Conservation (phyloP, 192 early-diverging fungal species). For the Radiomyces spectabilis region DNA sequence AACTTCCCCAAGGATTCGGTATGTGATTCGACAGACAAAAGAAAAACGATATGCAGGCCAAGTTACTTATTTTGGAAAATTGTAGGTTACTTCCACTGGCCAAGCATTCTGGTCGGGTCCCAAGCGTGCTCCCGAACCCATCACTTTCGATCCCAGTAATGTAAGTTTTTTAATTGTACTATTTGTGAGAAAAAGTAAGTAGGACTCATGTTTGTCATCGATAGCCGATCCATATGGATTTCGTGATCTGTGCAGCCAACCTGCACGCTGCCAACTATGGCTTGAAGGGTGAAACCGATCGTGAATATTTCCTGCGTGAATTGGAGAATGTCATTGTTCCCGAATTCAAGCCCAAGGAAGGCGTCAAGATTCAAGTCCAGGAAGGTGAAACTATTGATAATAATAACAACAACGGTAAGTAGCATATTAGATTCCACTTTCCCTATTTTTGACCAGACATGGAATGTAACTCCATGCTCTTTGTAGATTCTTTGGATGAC, state of each 20-base stretch:
- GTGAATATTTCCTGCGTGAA: constrained; percentile 55
- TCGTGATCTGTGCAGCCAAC: constrained; percentile 86
- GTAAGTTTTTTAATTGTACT: constrained; percentile 25
- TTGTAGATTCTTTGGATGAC: constrained; percentile 41
- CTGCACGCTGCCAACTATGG: constrained; percentile 96
- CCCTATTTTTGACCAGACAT: no score
- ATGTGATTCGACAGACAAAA: no score
- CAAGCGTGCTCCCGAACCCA: constrained; percentile 84
- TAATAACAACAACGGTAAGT: constrained; percentile 21
- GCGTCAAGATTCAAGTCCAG: constrained; percentile 94
- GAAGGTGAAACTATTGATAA: constrained; percentile 68
- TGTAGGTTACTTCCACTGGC: constrained; percentile 72
- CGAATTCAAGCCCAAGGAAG: constrained; percentile 78
- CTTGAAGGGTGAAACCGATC: constrained; percentile 73
- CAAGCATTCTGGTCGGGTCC: constrained; percentile 95
- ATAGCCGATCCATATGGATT: constrained; percentile 67
- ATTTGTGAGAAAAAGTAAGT: no score
- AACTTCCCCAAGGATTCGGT: constrained; percentile 93
- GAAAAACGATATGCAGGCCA: no score
- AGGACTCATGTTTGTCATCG: neutral
- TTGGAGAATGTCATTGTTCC: constrained; percentile 63
- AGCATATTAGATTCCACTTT: neutral
- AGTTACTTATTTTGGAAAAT: no score
- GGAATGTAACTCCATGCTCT: no score
- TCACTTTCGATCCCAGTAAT: constrained; percentile 74